Conservation (phyloP, 2,329 filamentous ascomycete species). For the Trichoderma koningiopsis region DNA sequence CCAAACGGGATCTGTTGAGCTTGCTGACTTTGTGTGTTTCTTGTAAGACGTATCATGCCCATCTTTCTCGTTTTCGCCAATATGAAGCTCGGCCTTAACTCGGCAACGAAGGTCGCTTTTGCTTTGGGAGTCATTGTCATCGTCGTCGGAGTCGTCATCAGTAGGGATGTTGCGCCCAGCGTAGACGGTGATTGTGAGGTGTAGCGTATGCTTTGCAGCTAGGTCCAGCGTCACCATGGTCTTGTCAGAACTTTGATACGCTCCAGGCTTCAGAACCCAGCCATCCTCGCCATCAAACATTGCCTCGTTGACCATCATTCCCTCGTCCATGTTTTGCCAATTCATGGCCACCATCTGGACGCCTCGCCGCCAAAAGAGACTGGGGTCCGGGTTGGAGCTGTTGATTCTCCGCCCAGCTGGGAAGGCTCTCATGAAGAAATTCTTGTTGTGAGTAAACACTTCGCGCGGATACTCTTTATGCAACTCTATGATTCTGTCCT, state of each 20-base stretch:
- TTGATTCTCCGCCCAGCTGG: slow-evolving; percentile 76
- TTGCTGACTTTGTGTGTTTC: slow-evolving; percentile 56
- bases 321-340: slow-evolving; percentile 92
- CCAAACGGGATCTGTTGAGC: slow-evolving; percentile 58
- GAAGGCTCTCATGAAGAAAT: slow-evolving; percentile 89
- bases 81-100: slow-evolving; percentile 78
- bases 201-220: slow-evolving; percentile 56
- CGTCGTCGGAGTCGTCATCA: slow-evolving; percentile 31
- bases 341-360: slow-evolving; percentile 98
- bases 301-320: slow-evolving; percentile 94
- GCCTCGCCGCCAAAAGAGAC: slow-evolving; percentile 87
- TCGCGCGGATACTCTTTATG: slow-evolving; percentile 66
- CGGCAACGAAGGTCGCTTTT: slow-evolving; percentile 61
- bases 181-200: slow-evolving; percentile 71
- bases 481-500: slow-evolving; percentile 68
- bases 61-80: slow-evolving; percentile 55
- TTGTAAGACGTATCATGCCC: slow-evolving; percentile 60
- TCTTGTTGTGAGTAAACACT: slow-evolving; percentile 85
- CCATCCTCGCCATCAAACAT: slow-evolving; percentile 90
- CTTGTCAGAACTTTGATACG: slow-evolving; percentile 61
- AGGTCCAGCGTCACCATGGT: slow-evolving; percentile 46
- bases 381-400: slow-evolving; percentile 93
- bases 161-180: slow-evolving; percentile 70
- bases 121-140: slow-evolving; percentile 38
- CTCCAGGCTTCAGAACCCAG: slow-evolving; percentile 81